A percentile compares a stretch with the other conserved stretches of the same genome.
phyloP scores from a whole-genome alignment of 169 alveolate genomes.

The Eimeria mitis region DNA sequence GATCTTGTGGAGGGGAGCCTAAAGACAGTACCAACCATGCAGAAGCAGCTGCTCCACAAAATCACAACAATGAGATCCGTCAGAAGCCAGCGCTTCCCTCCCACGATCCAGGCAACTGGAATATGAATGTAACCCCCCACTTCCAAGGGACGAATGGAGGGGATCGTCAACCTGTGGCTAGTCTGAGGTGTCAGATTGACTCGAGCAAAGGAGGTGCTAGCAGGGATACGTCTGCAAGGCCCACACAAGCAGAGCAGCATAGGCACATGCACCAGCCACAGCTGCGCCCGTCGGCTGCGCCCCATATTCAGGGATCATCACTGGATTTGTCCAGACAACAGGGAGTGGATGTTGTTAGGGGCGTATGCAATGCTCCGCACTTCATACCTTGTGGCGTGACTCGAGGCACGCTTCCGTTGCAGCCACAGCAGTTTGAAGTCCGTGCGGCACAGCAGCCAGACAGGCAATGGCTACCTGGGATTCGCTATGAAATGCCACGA shows the following conservation, averaged over 20 bases:
- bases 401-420: conserved; percentile 27
- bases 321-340: not conserved
- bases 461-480: not conserved
- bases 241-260: not conserved
- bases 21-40: not conserved
- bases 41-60: not conserved
- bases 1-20: not conserved
- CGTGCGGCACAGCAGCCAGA: not conserved
- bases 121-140: not conserved
- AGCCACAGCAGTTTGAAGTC: not conserved
- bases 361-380: not conserved
- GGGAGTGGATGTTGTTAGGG: not conserved
- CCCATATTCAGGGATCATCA: not conserved
- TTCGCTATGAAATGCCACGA: not conserved
- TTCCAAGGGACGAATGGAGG: not conserved
- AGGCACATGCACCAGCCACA: not conserved
- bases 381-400: conserved; percentile 13
- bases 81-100: not conserved
- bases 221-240: not conserved
- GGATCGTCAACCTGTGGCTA: not conserved
- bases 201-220: not conserved
- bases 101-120: not conserved
- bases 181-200: not conserved
- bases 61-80: not conserved
- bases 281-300: not conserved